Evolutionary conservation across 2,329 filamentous ascomycete species (phyloP), one percentile per base, ranked within the genome.

Genomic region (Fusarium hostae): DNA sequence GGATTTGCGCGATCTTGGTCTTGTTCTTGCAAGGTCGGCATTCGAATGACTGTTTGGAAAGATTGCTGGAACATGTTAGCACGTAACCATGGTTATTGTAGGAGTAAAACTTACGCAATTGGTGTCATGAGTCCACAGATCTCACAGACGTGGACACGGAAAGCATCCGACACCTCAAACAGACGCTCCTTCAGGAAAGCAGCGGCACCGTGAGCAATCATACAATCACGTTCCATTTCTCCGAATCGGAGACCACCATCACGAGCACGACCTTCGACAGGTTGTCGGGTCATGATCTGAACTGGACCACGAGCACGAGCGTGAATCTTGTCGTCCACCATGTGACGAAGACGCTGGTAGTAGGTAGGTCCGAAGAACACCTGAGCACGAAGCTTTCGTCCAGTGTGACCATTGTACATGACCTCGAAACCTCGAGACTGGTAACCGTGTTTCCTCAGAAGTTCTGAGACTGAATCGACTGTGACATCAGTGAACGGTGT

Each of bases 211-310:
- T 99, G 97, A n/a, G 97, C 94, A 86, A 99, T 99, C 96, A 99
- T 99, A 82, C 96, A 99, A 89, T 99, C 97, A 85, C 97, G 95
- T 84, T 99, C 97, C 96, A 99, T 99, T 87, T 99, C 96, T 91
- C 96, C 96, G 90, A 99, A 99, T 80, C 97, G 95, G 47, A 99
- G 88, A 86, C 96, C 96, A 88, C 96, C 96, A 81, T 99, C 97
- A 83, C 97, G 88, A 6, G 96, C 96, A 89, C 97, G 93, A 92
- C 96, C 96, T 84, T 99, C 96, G 18, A 99, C 96, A 22, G 96
- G 96, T 82, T 99, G 96, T 63, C 97, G 89, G 5, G 96, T 99
- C 84, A 99, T 89, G 78, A 99, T 99, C 84, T 99, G 96, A 26
- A 97, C 93, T 2, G 96, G 96, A 39, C 97, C 96, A 80, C 96